phyloP scores from a whole-genome alignment of 75 land plant genomes.

The Azolla pinnata region DNA sequence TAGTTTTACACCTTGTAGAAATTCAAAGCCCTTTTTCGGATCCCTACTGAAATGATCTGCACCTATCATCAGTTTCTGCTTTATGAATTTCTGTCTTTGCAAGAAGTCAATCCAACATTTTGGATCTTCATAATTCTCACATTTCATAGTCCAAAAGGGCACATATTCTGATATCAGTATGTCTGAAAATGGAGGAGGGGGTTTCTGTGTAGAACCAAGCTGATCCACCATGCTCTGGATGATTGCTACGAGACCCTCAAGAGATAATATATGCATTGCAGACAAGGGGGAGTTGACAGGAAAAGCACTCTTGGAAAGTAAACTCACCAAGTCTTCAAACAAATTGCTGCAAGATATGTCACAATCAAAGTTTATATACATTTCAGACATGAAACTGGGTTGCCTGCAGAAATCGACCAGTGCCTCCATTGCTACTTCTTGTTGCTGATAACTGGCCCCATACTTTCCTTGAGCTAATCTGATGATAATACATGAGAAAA shows the following conservation, averaged over 20 bases:
- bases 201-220: constrained; percentile 39
- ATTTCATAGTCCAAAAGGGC: constrained; percentile 85
- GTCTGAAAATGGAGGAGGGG: constrained; percentile 26
- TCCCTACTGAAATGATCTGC: constrained; percentile 97
- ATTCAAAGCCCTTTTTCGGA: constrained; percentile 93
- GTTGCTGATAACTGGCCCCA: constrained; percentile 91
- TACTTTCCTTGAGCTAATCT: constrained; percentile 76
- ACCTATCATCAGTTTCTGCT: constrained; percentile 90
- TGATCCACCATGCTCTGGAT: constrained; percentile 92
- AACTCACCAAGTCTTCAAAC: constrained; percentile 88
- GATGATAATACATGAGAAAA: constrained; percentile 79
- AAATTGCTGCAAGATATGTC: constrained; percentile 90
- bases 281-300: constrained; percentile 91
- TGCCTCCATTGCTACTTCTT: constrained; percentile 98
- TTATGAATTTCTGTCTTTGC: constrained; percentile 68
- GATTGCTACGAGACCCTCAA: constrained; percentile 90
- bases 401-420: constrained; percentile 95
- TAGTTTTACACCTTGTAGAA: constrained; percentile 81
- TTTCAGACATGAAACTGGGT: constrained; percentile 87
- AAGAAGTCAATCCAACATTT: constrained; percentile 79
- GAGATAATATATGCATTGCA: constrained; percentile 84
- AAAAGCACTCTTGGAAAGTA: constrained; percentile 93
- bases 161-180: constrained; percentile 46
- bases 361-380: constrained; percentile 96
- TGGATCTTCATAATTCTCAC: constrained; percentile 71